phyloP scores from a whole-genome alignment of 805 yeast species.

The Barnettozyma sp. region DNA sequence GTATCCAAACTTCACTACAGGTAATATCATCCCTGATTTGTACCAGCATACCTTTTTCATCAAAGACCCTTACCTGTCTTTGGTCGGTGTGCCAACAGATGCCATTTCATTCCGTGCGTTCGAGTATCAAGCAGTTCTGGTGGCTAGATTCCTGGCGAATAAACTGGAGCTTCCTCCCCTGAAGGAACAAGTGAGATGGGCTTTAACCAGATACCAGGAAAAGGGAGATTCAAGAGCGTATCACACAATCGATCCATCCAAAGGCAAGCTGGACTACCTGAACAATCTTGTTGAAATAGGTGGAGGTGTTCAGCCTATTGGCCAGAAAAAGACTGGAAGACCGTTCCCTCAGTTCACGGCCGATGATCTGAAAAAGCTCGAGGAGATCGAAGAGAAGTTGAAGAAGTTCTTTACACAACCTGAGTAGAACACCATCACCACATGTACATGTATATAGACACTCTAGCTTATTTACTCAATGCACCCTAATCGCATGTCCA shows the following conservation, averaged over 20 bases:
- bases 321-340: conserved; percentile 19
- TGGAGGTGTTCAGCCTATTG: conserved; percentile 17
- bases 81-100: conserved; percentile 32
- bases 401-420: conserved; percentile 15
- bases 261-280: conserved; percentile 25
- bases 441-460: too few species aligned
- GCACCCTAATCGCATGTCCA: not conserved
- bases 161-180: conserved; percentile 26
- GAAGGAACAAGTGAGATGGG: conserved; percentile 29
- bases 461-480: not conserved
- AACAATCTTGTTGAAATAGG: conserved; percentile 24
- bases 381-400: conserved; percentile 8
- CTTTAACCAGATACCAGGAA: conserved; percentile 18
- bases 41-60: conserved; percentile 29
- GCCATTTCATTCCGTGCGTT: conserved; percentile 35
- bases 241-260: conserved; percentile 32
- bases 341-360: conserved; percentile 20
- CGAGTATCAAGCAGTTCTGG: conserved; percentile 35
- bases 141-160: conserved; percentile 28
- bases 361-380: conserved; percentile 25
- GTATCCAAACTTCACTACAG: conserved; percentile 24
- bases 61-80: conserved; percentile 28
- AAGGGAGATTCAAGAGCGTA: conserved; percentile 26
- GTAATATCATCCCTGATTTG: conserved; percentile 23
- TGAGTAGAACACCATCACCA: not conserved